Percentiles rank a stretch among this genome's conserved stretches.
Evolutionary conservation across 78 protist genomes (phyloP).

Genomic region (Mantamonas sphyraenae): DNA sequence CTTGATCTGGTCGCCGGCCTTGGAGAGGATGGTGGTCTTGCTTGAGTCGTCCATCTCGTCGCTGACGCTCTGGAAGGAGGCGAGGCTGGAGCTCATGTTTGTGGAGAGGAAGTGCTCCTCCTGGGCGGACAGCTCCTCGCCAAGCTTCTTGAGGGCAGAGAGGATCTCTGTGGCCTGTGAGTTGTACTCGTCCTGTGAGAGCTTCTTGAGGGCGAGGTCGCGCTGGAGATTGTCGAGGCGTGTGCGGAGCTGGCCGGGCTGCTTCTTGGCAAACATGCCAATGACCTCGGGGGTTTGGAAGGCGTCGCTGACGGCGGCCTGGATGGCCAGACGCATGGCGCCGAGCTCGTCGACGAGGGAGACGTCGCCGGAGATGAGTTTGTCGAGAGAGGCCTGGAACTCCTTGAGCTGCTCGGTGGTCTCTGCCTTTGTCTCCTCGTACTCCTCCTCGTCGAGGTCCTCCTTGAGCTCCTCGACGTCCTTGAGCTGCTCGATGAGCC

Average conservation of each 20-base stretch:
- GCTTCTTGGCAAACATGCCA: slow-evolving; percentile 65
- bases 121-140: slow-evolving; percentile 15
- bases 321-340: slow-evolving; percentile 62
- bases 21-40: too few relatives aligned
- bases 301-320: slow-evolving; percentile 70
- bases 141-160: slow-evolving; percentile 64
- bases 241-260: slow-evolving; percentile 49
- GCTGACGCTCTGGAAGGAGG: slow-evolving; percentile 3
- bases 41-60: neutral
- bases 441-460: slow-evolving; percentile 51
- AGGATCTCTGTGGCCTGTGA: slow-evolving; percentile 58
- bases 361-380: slow-evolving; percentile 61
- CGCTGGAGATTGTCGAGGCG: slow-evolving; percentile 37
- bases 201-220: slow-evolving; percentile 37
- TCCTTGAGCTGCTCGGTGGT: slow-evolving; percentile 68
- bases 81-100: slow-evolving; percentile 1
- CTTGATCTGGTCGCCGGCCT: too few relatives aligned
- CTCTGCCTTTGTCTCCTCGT: slow-evolving; percentile 46
- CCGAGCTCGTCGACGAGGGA: slow-evolving; percentile 64
- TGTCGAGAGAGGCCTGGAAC: slow-evolving; percentile 45
- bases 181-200: slow-evolving; percentile 21
- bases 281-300: slow-evolving; percentile 82
- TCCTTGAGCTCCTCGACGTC: slow-evolving; percentile 30
- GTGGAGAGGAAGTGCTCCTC: neutral
- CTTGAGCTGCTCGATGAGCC: slow-evolving; percentile 25